Evolutionary conservation across 768 basidiomycete genomes (phyloP).

Genomic region (Grammothele lineata): DNA sequence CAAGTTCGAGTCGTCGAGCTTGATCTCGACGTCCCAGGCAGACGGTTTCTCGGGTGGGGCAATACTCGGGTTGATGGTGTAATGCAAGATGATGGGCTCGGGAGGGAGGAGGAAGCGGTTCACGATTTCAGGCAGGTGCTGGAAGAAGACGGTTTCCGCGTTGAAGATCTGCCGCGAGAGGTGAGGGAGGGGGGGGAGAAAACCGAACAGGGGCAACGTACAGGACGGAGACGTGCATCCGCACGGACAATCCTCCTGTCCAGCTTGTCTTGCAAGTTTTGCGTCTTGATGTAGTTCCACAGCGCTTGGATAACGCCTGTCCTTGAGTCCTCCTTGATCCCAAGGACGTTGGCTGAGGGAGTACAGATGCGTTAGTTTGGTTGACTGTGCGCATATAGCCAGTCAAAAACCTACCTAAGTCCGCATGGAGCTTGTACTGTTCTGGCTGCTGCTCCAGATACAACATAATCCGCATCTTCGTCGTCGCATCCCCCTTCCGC

Average conservation of each 20-base stretch:
- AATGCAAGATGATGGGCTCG: slow-evolving; percentile 79
- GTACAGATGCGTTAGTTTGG: no score
- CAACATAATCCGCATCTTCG: slow-evolving; percentile 78
- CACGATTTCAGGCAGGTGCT: slow-evolving; percentile 78
- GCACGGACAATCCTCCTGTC: slow-evolving; percentile 67
- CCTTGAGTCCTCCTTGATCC: slow-evolving; percentile 81
- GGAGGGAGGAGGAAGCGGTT: slow-evolving; percentile 75
- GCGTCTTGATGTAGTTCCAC: slow-evolving; percentile 90
- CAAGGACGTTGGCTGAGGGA: slow-evolving; percentile 54
- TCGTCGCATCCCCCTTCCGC: slow-evolving; percentile 73
- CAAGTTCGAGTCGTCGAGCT: slow-evolving; percentile 72
- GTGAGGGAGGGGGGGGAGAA: background rate
- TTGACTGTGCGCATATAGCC: no score
- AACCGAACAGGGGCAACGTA: slow-evolving; percentile 27
- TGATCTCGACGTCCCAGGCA: slow-evolving; percentile 87
- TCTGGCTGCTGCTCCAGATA: slow-evolving; percentile 86
- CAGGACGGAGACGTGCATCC: slow-evolving; percentile 64
- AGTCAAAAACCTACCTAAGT: slow-evolving; percentile 42
- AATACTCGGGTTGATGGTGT: slow-evolving; percentile 59
- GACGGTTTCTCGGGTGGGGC: slow-evolving; percentile 55
- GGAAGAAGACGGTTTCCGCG: slow-evolving; percentile 66
- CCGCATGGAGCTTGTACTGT: slow-evolving; percentile 78
- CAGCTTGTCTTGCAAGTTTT: slow-evolving; percentile 78
- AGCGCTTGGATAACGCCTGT: slow-evolving; percentile 75
- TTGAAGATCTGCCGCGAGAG: slow-evolving; percentile 55